Evolutionary conservation across 2,329 filamentous ascomycete species (phyloP).

Genomic region (Tolypocladium endophyticum): DNA sequence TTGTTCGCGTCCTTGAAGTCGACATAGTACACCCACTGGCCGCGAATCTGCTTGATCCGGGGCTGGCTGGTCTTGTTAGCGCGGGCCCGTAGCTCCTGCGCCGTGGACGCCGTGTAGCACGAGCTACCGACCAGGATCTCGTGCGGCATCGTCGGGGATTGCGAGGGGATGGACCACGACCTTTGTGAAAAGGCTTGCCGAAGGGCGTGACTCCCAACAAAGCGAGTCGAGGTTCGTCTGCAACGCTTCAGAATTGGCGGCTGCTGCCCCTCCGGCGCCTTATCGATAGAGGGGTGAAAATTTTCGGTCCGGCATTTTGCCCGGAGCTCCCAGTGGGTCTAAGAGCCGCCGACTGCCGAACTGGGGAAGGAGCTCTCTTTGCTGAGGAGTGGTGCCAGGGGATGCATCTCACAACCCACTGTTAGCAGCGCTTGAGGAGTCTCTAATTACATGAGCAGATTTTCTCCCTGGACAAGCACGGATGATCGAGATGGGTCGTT

Average conservation of each 20-base stretch:
- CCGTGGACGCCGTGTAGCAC: conserved; percentile 37
- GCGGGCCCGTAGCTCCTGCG: conserved; percentile 32
- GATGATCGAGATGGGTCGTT: not conserved
- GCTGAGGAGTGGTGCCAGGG: not conserved
- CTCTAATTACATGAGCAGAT: not conserved
- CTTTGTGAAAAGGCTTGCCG: not conserved
- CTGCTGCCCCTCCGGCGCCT: conserved; percentile 8
- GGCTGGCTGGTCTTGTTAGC: conserved; percentile 31
- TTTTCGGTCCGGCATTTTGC: conserved; percentile 9
- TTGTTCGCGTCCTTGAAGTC: conserved; percentile 40
- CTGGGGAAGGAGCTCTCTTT: not conserved
- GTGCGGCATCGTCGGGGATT: conserved; percentile 18
- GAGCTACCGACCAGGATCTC: conserved; percentile 29
- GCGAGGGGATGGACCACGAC: not conserved
- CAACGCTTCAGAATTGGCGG: not conserved
- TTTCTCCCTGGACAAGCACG: not conserved
- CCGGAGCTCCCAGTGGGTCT: not conserved
- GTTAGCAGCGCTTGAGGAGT: not conserved
- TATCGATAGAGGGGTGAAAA: conserved; percentile 10
- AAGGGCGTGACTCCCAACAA: not conserved
- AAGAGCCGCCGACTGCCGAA: not conserved
- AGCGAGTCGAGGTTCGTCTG: not conserved
- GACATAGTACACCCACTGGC: conserved; percentile 57
- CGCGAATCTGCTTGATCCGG: conserved; percentile 37
- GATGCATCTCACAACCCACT: not conserved